A percentile compares a stretch with the other conserved stretches of the same genome.
Evolutionary conservation across 1,284 basidiomycete genomes (phyloP).

Genomic region (Sporisorium exsertum): DNA sequence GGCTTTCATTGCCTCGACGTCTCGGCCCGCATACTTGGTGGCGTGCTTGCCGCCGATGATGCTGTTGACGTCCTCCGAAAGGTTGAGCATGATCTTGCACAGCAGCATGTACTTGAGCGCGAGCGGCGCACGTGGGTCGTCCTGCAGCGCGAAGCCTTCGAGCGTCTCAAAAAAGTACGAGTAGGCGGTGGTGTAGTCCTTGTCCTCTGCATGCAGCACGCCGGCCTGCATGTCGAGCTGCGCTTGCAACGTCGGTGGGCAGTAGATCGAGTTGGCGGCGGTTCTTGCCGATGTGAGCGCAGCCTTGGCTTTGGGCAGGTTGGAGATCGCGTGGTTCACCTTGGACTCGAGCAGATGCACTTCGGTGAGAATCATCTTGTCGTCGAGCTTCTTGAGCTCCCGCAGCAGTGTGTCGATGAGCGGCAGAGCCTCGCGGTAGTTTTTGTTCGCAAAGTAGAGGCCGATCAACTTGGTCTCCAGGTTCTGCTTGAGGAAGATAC

Average conservation of each 20-base stretch:
- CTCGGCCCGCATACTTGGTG: slow-evolving; percentile 80
- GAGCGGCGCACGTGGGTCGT: slow-evolving; percentile 76
- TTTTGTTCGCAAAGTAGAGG: slow-evolving; percentile 81
- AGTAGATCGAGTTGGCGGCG: slow-evolving; percentile 96
- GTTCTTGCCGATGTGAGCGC: slow-evolving; percentile 91
- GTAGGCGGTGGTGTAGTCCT: slow-evolving; percentile 95
- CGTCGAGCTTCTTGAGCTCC: slow-evolving; percentile 91
- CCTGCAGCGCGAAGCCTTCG: slow-evolving; percentile 81
- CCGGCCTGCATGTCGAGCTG: slow-evolving; percentile 92
- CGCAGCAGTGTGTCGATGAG: slow-evolving; percentile 87
- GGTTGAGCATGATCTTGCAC: slow-evolving; percentile 96
- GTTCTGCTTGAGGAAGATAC: slow-evolving; percentile 94
- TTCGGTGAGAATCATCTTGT: slow-evolving; percentile 97
- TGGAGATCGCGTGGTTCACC: slow-evolving; percentile 90
- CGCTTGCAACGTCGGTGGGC: slow-evolving; percentile 91
- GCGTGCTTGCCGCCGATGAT: slow-evolving; percentile 89
- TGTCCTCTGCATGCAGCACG: slow-evolving; percentile 93
- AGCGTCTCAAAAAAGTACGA: slow-evolving; percentile 98
- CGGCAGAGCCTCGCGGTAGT: slow-evolving; percentile 82
- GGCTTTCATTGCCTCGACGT: slow-evolving; percentile 94
- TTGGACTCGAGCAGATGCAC: slow-evolving; percentile 93
- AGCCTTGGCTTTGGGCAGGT: slow-evolving; percentile 93
- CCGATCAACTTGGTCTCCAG: slow-evolving; percentile 89
- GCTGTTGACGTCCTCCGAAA: slow-evolving; percentile 90
- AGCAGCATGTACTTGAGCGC: slow-evolving; percentile 97